Percentiles rank a stretch among this genome's conserved stretches.
Conservation (phyloP, 225 moss, liverwort and hornwort species). For the Asterella californica region DNA sequence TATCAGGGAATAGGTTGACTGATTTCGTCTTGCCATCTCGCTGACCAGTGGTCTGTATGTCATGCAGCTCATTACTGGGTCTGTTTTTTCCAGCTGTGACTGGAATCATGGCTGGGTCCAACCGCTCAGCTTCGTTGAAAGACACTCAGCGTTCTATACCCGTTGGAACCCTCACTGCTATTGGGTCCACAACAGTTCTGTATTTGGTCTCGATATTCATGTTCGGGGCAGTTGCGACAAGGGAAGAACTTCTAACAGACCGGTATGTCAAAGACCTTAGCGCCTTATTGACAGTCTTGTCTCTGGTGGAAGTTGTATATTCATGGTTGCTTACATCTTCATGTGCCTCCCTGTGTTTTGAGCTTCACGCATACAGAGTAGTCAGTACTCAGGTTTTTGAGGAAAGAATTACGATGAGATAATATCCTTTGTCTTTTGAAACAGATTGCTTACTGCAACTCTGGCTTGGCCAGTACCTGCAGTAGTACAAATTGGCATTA, state of each 20-base stretch:
- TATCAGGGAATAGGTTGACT: background rate
- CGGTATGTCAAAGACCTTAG: conserved; percentile 39
- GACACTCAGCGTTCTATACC: conserved; percentile 98
- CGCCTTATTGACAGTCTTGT: background rate
- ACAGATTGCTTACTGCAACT: conserved; percentile 94
- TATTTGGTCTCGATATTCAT: conserved; percentile 87
- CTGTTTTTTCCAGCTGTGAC: conserved; percentile 99
- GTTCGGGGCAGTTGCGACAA: conserved; percentile 94
- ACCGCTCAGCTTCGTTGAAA: conserved; percentile 90
- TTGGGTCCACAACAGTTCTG: conserved; percentile 78
- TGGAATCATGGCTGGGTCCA: conserved; percentile 99
- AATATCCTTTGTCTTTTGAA: conserved; percentile 18
- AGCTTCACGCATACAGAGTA: background rate
- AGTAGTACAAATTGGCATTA: conserved; percentile 97
- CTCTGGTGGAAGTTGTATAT: background rate
- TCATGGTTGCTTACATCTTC: background rate
- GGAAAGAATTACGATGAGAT: background rate
- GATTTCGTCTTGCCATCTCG: background rate
- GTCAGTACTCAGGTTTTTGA: background rate
- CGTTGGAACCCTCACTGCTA: conserved; percentile 90
- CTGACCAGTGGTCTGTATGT: conserved; percentile 14
- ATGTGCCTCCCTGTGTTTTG: background rate
- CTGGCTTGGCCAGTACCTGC: conserved; percentile 95
- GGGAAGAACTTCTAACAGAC: conserved; percentile 84
- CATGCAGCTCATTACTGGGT: conserved; percentile 77